Conservation (phyloP, 495 filamentous ascomycete species). For the Talaromyces stipitatus region DNA sequence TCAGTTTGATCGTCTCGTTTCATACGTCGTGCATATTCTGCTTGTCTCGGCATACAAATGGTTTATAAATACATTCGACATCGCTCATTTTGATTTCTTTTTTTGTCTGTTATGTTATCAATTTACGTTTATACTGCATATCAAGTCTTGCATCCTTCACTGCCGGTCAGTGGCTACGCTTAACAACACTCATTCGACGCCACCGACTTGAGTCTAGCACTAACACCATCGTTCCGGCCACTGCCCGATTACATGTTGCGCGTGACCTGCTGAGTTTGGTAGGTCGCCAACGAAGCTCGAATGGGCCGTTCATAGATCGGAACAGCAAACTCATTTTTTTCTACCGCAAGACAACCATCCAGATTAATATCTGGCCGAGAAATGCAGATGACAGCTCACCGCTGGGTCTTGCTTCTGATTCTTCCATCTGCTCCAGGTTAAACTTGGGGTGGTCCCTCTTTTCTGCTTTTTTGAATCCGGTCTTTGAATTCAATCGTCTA, state of each 20-base stretch:
- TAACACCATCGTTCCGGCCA: neutral
- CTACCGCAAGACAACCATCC: neutral
- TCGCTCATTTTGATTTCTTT: neutral
- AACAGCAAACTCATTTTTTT: neutral
- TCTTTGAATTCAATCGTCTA: neutral
- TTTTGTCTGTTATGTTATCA: neutral
- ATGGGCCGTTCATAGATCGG: neutral
- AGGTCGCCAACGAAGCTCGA: neutral
- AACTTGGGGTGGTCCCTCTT: neutral
- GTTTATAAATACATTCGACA: neutral
- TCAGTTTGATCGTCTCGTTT: neutral
- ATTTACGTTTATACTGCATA: neutral
- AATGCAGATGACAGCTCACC: conserved; percentile 4
- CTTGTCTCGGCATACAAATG: neutral
- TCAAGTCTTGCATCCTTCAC: neutral
- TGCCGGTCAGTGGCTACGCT: no score
- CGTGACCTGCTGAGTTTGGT: conserved; percentile 7
- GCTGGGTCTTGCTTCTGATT: neutral
- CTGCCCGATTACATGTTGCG: neutral
- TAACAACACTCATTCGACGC: neutral
- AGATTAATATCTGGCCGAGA: neutral
- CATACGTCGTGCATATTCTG: neutral
- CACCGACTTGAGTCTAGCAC: neutral
- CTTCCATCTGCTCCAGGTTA: conserved; percentile 1
- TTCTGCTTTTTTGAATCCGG: neutral